A percentile compares a stretch with the other conserved stretches of the same genome.
Conservation (phyloP, 257 asterid genomes). For the Solanum appendiculatum region DNA sequence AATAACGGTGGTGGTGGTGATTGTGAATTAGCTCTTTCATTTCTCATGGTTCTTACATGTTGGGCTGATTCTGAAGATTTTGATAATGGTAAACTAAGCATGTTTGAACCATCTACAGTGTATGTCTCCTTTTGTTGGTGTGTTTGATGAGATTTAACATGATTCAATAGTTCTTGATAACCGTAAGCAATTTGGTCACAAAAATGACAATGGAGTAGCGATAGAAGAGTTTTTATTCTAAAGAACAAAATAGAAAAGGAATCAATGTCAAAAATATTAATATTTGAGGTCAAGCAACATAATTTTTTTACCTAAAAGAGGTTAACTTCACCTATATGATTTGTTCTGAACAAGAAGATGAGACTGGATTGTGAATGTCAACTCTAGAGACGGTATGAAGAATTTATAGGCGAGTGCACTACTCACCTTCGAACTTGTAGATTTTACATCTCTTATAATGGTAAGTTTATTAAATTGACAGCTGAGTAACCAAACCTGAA, state of each 20-base stretch:
- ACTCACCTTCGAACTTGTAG: background rate
- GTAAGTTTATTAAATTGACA: background rate
- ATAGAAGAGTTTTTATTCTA: background rate
- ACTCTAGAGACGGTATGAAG: background rate
- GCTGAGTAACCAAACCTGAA: background rate
- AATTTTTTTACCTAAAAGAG: background rate
- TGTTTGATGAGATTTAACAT: background rate
- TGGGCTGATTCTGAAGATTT: no score
- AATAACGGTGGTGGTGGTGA: no score
- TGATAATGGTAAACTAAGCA: no score
- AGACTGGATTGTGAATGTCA: background rate
- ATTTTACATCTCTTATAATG: background rate
- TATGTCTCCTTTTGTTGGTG: background rate
- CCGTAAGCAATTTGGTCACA: background rate
- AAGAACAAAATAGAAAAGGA: background rate
- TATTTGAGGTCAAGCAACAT: background rate
- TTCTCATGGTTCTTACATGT: no score
- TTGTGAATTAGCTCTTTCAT: no score
- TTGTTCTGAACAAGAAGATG: background rate
- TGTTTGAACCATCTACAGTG: no score
- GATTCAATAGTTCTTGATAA: background rate
- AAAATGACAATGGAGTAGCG: background rate
- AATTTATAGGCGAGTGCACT: background rate
- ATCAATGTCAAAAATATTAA: background rate
- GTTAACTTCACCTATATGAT: background rate